Base-by-base conservation (phyloP, 306 rosid species). In the Acacia acuminata region DNA sequence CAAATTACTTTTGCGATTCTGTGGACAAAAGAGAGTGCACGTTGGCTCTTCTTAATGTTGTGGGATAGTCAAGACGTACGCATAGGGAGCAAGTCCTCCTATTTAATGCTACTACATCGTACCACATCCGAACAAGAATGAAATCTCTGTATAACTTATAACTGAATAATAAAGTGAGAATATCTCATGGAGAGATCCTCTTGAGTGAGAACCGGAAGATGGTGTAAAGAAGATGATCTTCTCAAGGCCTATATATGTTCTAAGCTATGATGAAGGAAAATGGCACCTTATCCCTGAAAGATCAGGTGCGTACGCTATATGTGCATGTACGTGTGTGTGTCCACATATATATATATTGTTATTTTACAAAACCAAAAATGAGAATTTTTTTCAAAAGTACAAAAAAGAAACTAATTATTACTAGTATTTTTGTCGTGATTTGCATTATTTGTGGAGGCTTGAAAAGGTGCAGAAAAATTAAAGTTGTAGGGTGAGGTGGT, bases 401-500 rank as follows among this genome's bases (percentile, higher is more conserved):
- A 6, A 60, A 10, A 12, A 4, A 34, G 38, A 12, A 61, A 14
- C 68, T 3, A 61, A 11, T 61, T 34, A 34, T 34, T 61, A 58
- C 1, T 10, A 10, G 45, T 42, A 42, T 42, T 1, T 42, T 22
- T 58, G 10, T 58, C 5, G 14, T 58, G 27, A 58, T 9, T 61
- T 17, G 48, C 73, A 34, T 60, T 45, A 45, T 47, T 45, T 47
- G 38, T n/a, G 61, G 5, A 79, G 82, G 86, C 15, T 58, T 83
- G 60, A 80, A 76, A 0, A 75, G 80, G 53, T 84, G 87, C 51
- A 47, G 87, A 16, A 85, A 85, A n/a, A n/a, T n/a, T n/a, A n/a
- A 22, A 85, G 87, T 40, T 85, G 85, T 42, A 70, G 87, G 64
- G 64, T 85, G 71, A 77, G 89, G 44, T 87, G 89, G 89, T 27